A percentile compares a stretch with the other conserved stretches of the same genome.
Evolutionary conservation across 1,139 yeast genomes (phyloP).

Genomic region (Magnusiomyces paraingens): DNA sequence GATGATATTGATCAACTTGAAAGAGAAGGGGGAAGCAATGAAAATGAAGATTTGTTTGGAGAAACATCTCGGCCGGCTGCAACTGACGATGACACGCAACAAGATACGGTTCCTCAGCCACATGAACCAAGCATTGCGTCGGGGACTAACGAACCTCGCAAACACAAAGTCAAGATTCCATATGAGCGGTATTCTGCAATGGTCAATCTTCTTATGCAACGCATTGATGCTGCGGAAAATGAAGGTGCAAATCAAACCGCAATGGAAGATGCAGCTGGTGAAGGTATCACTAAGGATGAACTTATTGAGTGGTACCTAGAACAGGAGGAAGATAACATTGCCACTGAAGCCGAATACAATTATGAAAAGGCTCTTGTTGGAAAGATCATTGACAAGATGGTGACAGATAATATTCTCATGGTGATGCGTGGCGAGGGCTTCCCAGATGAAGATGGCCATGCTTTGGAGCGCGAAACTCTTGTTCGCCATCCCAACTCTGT

Average conservation of each 20-base stretch:
- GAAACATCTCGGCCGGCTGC: slow-evolving; percentile 6
- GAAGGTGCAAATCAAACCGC: slow-evolving; percentile 16
- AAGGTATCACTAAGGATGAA: slow-evolving; percentile 65
- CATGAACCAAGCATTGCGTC: neutral
- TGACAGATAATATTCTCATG: slow-evolving; percentile 80
- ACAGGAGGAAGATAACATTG: slow-evolving; percentile 65
- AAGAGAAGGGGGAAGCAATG: slow-evolving; percentile 10
- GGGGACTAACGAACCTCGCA: slow-evolving; percentile 11
- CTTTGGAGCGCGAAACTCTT: slow-evolving; percentile 42
- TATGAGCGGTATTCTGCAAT: slow-evolving; percentile 83
- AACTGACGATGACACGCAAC: slow-evolving; percentile 13
- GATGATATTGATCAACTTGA: slow-evolving; percentile 25
- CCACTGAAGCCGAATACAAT: slow-evolving; percentile 65
- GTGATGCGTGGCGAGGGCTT: slow-evolving; percentile 59
- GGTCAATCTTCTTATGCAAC: slow-evolving; percentile 72
- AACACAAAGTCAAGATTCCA: slow-evolving; percentile 51
- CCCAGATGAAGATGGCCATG: slow-evolving; percentile 31
- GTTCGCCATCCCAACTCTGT: slow-evolving; percentile 84
- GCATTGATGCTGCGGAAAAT: slow-evolving; percentile 41
- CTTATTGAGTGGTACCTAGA: slow-evolving; percentile 76
- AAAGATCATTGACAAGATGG: slow-evolving; percentile 78
- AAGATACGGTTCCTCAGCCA: slow-evolving; percentile 3
- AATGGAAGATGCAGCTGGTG: slow-evolving; percentile 32
- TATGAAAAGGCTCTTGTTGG: slow-evolving; percentile 63
- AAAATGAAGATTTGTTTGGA: slow-evolving; percentile 7